Conservation (phyloP, 2,329 filamentous ascomycete genomes). For the Emericellopsis atlantica region DNA sequence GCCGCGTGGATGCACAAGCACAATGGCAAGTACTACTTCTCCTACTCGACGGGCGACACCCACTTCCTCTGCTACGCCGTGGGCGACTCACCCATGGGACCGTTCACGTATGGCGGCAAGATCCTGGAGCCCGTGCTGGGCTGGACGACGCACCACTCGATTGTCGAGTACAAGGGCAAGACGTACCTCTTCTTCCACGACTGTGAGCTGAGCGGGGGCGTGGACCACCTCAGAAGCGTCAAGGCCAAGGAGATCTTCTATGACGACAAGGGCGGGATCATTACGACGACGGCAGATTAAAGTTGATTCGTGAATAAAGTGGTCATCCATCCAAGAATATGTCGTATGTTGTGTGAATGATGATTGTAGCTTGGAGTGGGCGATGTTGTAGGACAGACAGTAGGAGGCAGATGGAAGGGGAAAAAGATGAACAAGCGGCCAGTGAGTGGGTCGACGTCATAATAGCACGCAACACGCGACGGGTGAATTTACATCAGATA, state of each 20-base stretch:
- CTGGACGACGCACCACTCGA: slow-evolving; percentile 74
- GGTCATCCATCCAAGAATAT: too few species aligned
- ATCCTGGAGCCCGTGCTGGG: slow-evolving; percentile 66
- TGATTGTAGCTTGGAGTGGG: too few species aligned
- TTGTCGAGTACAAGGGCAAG: slow-evolving; percentile 58
- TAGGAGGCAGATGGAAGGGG: too few species aligned
- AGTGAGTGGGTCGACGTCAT: too few species aligned
- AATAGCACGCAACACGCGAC: too few species aligned
- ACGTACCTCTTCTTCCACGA: slow-evolving; percentile 75
- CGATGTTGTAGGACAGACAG: too few species aligned
- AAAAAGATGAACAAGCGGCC: too few species aligned
- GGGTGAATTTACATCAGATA: too few species aligned
- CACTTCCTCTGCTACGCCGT: slow-evolving; percentile 62
- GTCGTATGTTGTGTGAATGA: too few species aligned
- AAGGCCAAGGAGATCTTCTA: slow-evolving; percentile 68
- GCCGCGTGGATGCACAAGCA: slow-evolving; percentile 71
- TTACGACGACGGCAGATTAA: slow-evolving; percentile 18
- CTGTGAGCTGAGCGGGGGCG: slow-evolving; percentile 52
- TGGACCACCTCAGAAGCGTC: slow-evolving; percentile 59
- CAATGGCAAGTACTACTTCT: slow-evolving; percentile 59
- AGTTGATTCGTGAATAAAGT: too few species aligned
- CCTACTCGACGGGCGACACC: slow-evolving; percentile 67
- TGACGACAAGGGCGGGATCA: slow-evolving; percentile 51
- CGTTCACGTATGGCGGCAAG: slow-evolving; percentile 59
- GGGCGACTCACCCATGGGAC: slow-evolving; percentile 51